Percentiles rank a stretch among this genome's conserved stretches.
These are phyloP conservation scores for Leccinum arenicola DNA, from an alignment of 768 basidiomycete genomes.

Conservation along the genomic window DNA sequence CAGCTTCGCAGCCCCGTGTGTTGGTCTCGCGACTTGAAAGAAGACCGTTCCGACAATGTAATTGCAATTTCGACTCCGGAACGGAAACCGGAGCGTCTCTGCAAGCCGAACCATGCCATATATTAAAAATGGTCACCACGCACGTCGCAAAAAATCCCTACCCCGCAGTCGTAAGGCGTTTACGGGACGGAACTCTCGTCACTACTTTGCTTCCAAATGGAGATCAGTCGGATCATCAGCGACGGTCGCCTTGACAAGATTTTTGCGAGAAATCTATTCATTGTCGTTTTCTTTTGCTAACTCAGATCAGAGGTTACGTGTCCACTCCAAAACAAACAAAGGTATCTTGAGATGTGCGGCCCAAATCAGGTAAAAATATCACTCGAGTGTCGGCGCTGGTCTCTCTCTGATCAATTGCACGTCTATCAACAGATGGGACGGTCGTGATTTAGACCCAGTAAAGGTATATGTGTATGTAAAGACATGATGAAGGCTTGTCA, in stretches of 20 bases:
- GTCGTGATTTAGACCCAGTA: constrained; percentile 5
- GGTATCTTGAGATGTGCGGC: not conserved
- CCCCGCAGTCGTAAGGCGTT: constrained; percentile 20
- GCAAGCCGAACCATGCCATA: not conserved
- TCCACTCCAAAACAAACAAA: not conserved
- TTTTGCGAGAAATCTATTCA: not conserved
- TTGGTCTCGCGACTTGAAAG: constrained; percentile 6
- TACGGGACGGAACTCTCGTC: constrained; percentile 7
- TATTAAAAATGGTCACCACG: not conserved
- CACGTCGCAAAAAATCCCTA: constrained; percentile 21
- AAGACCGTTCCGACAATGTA: constrained; percentile 2
- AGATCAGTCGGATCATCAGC: constrained; percentile 1
- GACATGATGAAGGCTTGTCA: not conserved
- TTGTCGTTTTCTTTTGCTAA: not conserved
- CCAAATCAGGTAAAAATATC: not conserved
- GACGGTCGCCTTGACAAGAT: constrained; percentile 2
- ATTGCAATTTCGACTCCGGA: constrained; percentile 4
- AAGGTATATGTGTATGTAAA: not conserved
- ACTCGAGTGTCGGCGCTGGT: not conserved
- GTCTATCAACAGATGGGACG: constrained; percentile 17
- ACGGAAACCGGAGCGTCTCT: not conserved
- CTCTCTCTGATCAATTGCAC: constrained; percentile 9
- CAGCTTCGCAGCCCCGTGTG: constrained; percentile 15
- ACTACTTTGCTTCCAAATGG: not conserved
- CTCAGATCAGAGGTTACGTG: not conserved